Evolutionary conservation across 2,329 filamentous ascomycete species (phyloP).

Genomic region (Alternaria hordeiaustralica): DNA sequence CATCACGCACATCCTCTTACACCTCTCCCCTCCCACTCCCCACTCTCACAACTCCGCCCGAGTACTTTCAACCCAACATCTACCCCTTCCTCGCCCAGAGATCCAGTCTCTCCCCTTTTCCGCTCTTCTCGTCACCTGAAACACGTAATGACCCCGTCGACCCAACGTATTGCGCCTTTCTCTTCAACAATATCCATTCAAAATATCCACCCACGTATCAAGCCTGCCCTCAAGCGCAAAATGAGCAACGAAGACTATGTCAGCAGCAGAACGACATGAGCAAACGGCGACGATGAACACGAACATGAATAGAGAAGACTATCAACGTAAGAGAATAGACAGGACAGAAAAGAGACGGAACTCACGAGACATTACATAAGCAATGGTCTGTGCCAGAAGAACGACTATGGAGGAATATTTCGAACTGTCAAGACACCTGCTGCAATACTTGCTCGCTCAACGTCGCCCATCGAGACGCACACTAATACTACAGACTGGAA

Average conservation of each 20-base stretch:
- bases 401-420: no score
- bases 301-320: neutral
- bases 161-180: neutral
- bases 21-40: neutral
- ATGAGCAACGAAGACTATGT: neutral
- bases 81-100: neutral
- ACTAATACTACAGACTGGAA: no score
- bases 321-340: neutral
- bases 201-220: rapidly evolving
- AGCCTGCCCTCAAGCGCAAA: neutral
- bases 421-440: neutral
- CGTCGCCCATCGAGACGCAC: no score
- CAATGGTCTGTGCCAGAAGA: no score
- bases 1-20: neutral
- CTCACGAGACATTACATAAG: no score
- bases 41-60: neutral
- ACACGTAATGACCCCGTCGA: neutral
- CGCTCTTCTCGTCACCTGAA: neutral
- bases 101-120: neutral
- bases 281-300: neutral
- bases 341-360: neutral
- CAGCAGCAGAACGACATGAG: neutral
- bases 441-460: neutral
- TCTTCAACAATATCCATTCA: neutral
- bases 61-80: neutral